Evolutionary conservation across 1,284 basidiomycete species (phyloP), one percentile per base, ranked within the genome.

Genomic region (Phylloporus sp.): DNA sequence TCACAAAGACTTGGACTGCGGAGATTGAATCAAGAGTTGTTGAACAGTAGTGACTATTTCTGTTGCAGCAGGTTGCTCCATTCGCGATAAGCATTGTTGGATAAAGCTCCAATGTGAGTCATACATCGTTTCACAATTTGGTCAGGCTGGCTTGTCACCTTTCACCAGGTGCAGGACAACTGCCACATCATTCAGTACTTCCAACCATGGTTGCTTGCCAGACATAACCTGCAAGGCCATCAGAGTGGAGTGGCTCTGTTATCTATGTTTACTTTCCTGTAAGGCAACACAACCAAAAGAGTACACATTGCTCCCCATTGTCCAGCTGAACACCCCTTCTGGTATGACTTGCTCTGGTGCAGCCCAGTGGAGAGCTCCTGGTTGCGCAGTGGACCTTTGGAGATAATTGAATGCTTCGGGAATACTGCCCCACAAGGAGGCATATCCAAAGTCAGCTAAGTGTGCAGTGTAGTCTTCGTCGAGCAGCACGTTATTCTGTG

Each of bases 51-150:
- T n/a, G n/a, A n/a, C n/a, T n/a, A n/a, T n/a, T n/a, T n/a, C n/a
- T n/a, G n/a, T n/a, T n/a, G n/a, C n/a, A n/a, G n/a, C n/a, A n/a
- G n/a, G n/a, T n/a, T n/a, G n/a, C n/a, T n/a, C n/a, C n/a, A n/a
- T n/a, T n/a, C n/a, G 12, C 20, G 69, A 64, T 66, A 71, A 73
- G n/a, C 71, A 74, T 1, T 20, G 19, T 32, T 66, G 64, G 39
- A 74, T 62, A 0, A 73, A 57, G 8, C 56, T 14, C 73, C 71
- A 73, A n/a, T 71, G 65, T 0, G 20, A 25, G 19, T 73, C 60
- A 35, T 65, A 32, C 7, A 64, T 15, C 15, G n/a, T 32, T 8
- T 17, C 7, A 32, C 11, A 60, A 7, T 25, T 29, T 29, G 63
- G 63, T 37, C 57, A 19, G 1, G 27, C 8, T 2, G 63, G 63